phyloP scores from a whole-genome alignment of 1,284 basidiomycete species.

The Inonotus hispidus region DNA sequence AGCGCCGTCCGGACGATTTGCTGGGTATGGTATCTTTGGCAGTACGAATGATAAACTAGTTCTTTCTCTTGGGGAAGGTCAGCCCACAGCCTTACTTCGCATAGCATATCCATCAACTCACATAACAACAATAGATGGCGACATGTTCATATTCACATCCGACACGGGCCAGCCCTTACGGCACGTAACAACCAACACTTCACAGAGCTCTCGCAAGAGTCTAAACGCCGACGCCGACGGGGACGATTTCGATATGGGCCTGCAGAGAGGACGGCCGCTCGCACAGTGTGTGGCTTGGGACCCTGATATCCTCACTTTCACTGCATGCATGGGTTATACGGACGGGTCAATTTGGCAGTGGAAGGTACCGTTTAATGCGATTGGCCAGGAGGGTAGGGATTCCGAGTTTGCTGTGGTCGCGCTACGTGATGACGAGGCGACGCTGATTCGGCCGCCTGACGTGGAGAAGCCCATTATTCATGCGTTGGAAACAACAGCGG shows the following conservation, averaged over 20 bases:
- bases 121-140: constrained; percentile 1
- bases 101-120: not conserved
- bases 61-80: constrained; percentile 11
- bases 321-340: constrained; percentile 10
- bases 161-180: constrained; percentile 9
- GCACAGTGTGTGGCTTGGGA: constrained; percentile 13
- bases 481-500: not conserved
- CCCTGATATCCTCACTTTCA: constrained; percentile 12
- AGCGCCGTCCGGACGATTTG: constrained; percentile 7
- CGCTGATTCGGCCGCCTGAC: constrained; percentile 6
- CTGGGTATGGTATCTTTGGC: constrained; percentile 12
- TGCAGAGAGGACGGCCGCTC: not conserved
- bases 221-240: not conserved
- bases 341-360: constrained; percentile 17
- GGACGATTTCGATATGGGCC: not conserved
- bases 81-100: not conserved
- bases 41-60: constrained; percentile 8
- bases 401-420: constrained; percentile 5
- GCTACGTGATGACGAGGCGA: constrained; percentile 7
- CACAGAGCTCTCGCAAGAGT: not conserved
- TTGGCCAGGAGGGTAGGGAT: constrained; percentile 1
- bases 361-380: constrained; percentile 10
- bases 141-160: constrained; percentile 7
- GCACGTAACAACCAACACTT: constrained; percentile 1
- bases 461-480: not conserved